Evolutionary conservation across 2,329 filamentous ascomycete genomes (phyloP).

Genomic region (Neonectria faginata): DNA sequence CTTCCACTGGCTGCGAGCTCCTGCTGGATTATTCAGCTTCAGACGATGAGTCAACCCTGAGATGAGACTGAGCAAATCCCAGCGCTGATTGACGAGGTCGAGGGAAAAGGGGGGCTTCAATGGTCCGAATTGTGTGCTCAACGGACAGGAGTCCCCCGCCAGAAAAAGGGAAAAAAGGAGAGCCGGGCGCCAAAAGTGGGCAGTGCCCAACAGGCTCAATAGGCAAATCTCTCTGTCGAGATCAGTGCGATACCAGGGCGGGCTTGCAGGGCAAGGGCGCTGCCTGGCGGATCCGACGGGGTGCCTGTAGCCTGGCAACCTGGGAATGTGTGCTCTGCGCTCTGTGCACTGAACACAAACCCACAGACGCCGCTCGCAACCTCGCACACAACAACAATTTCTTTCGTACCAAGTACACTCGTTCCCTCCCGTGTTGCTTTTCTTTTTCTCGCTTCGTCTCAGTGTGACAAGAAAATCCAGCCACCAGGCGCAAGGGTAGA

Average conservation of each 20-base stretch:
- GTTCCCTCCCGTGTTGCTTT: slow-evolving; percentile 33
- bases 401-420: slow-evolving; percentile 13
- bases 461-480: slow-evolving; percentile 25
- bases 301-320: slow-evolving; percentile 34
- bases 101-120: slow-evolving; percentile 6
- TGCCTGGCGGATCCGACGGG: slow-evolving; percentile 24
- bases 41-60: slow-evolving; percentile 40
- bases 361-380: slow-evolving; percentile 33
- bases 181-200: slow-evolving; percentile 26
- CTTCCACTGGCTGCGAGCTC: slow-evolving; percentile 24
- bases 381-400: slow-evolving; percentile 35
- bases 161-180: slow-evolving; percentile 36
- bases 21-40: slow-evolving; percentile 32
- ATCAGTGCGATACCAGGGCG: slow-evolving; percentile 19
- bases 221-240: slow-evolving; percentile 13
- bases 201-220: slow-evolving; percentile 33
- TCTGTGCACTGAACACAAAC: slow-evolving; percentile 37
- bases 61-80: slow-evolving; percentile 31
- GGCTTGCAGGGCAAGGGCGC: slow-evolving; percentile 9
- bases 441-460: slow-evolving; percentile 34
- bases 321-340: slow-evolving; percentile 9
- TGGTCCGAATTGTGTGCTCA: slow-evolving; percentile 17
- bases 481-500: slow-evolving; percentile 34
- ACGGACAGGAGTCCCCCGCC: slow-evolving; percentile 33
- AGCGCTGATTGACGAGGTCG: slow-evolving; percentile 13